Conservation (phyloP, 345 rosid species). For the Euphorbia tirucalli region DNA sequence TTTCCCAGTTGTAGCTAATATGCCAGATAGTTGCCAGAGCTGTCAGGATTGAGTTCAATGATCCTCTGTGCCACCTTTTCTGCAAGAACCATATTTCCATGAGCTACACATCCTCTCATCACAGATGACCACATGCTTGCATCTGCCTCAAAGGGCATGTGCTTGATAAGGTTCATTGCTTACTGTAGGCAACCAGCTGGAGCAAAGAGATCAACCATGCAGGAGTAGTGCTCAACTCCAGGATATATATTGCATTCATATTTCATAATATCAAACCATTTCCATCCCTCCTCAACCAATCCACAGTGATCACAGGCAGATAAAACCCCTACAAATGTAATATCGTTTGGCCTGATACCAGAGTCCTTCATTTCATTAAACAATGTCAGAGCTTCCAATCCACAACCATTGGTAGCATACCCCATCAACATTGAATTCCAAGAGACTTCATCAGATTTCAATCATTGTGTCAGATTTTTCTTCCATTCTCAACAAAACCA, state of each 20-base stretch:
- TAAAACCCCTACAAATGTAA: constrained; percentile 61
- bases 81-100: constrained; percentile 65
- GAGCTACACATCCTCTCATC: constrained; percentile 69
- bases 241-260: constrained; percentile 52
- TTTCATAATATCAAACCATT: constrained; percentile 62
- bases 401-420: constrained; percentile 78
- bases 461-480: constrained; percentile 50
- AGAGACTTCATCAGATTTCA: constrained; percentile 56
- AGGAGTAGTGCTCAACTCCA: constrained; percentile 69
- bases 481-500: constrained; percentile 49
- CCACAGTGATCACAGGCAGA: constrained; percentile 89
- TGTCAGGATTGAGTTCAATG: constrained; percentile 75
- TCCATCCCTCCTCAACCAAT: constrained; percentile 63
- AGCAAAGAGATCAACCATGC: constrained; percentile 77
- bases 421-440: constrained; percentile 92
- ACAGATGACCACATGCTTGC: constrained; percentile 70
- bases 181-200: constrained; percentile 73
- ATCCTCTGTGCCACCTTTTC: constrained; percentile 62
- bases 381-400: constrained; percentile 53
- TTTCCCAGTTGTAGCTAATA: constrained; percentile 69
- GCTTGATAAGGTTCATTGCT: constrained; percentile 51
- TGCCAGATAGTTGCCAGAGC: constrained; percentile 56
- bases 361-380: constrained; percentile 65
- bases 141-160: constrained; percentile 65
- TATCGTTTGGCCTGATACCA: constrained; percentile 46